Evolutionary conservation across 1,139 yeast genomes (phyloP).

Genomic region (Yamadazyma songkhlaensis): DNA sequence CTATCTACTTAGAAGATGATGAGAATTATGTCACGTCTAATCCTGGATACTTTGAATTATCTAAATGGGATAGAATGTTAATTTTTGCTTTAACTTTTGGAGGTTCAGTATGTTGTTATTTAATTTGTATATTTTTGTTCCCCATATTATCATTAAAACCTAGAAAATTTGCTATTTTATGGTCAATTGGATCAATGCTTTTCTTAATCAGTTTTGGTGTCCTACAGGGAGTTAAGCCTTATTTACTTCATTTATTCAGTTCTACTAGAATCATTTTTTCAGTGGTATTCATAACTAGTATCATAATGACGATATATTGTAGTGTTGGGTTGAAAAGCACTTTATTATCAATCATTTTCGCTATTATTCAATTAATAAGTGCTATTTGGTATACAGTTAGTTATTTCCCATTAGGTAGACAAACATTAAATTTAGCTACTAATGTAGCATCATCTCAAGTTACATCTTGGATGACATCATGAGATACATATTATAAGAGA

Average conservation of each 20-base stretch:
- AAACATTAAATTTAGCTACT: constrained; percentile 52
- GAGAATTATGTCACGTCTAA: constrained; percentile 45
- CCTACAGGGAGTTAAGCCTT: constrained; percentile 51
- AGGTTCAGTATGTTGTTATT: constrained; percentile 53
- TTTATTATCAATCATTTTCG: constrained; percentile 49
- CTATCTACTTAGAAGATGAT: constrained; percentile 42
- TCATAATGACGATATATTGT: constrained; percentile 47
- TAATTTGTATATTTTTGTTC: constrained; percentile 53
- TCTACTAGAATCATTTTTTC: constrained; percentile 53
- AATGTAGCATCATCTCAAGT: constrained; percentile 57
- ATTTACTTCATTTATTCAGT: constrained; percentile 47
- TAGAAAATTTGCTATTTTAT: constrained; percentile 55
- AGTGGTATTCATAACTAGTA: constrained; percentile 46
- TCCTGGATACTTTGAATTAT: constrained; percentile 47
- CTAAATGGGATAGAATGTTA: constrained; percentile 59
- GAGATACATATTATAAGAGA: too few relatives aligned
- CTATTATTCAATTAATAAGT: constrained; percentile 48
- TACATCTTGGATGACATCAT: constrained; percentile 50
- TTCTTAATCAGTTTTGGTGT: constrained; percentile 58
- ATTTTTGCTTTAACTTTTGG: constrained; percentile 54
- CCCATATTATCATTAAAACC: constrained; percentile 58
- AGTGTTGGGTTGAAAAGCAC: constrained; percentile 47
- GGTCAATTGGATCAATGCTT: constrained; percentile 61
- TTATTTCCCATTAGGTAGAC: constrained; percentile 61
- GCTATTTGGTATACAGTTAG: constrained; percentile 60